These are phyloP conservation scores for Epichloe brachyelytri DNA, from an alignment of 2,329 filamentous ascomycete species.

Conservation along the genomic window DNA sequence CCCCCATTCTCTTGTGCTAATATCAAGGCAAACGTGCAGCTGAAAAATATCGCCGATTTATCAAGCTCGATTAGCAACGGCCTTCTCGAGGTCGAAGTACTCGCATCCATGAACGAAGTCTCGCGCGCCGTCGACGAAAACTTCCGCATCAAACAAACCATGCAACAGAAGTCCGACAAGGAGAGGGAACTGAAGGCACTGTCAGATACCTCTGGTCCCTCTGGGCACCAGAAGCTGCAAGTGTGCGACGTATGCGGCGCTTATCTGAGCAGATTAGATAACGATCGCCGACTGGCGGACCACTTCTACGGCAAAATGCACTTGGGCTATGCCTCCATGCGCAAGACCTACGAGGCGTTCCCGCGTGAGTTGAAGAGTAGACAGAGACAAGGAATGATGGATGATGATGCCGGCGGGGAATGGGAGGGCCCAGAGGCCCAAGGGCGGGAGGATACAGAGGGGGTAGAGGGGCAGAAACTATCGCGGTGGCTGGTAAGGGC, in stretches of 20 bases:
- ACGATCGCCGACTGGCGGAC: slow-evolving; percentile 84
- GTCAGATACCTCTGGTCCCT: slow-evolving; percentile 82
- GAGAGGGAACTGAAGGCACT: slow-evolving; percentile 84
- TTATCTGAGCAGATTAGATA: slow-evolving; percentile 83
- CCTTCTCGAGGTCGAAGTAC: slow-evolving; percentile 71
- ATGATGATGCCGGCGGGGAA: slow-evolving; percentile 25
- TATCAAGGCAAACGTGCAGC: slow-evolving; percentile 16
- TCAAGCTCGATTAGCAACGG: slow-evolving; percentile 66
- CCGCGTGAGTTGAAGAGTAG: slow-evolving; percentile 74
- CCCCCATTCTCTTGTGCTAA: background rate
- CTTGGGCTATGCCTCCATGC: slow-evolving; percentile 93
- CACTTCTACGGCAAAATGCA: slow-evolving; percentile 99
- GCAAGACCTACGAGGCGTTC: slow-evolving; percentile 80
- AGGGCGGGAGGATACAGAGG: slow-evolving; percentile 43
- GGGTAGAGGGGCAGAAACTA: slow-evolving; percentile 37
- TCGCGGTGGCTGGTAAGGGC: slow-evolving; percentile 33
- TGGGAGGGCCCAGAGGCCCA: slow-evolving; percentile 35
- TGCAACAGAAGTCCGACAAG: slow-evolving; percentile 67
- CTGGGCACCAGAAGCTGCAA: slow-evolving; percentile 93
- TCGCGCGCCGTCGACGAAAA: slow-evolving; percentile 76
- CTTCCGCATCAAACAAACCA: slow-evolving; percentile 70
- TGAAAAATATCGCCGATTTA: slow-evolving; percentile 78
- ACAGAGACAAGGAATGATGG: slow-evolving; percentile 37
- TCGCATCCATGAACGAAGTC: slow-evolving; percentile 72
- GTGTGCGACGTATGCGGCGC: slow-evolving; percentile 98